Conservation (phyloP, 805 yeast species). For the Candida michaelii region DNA sequence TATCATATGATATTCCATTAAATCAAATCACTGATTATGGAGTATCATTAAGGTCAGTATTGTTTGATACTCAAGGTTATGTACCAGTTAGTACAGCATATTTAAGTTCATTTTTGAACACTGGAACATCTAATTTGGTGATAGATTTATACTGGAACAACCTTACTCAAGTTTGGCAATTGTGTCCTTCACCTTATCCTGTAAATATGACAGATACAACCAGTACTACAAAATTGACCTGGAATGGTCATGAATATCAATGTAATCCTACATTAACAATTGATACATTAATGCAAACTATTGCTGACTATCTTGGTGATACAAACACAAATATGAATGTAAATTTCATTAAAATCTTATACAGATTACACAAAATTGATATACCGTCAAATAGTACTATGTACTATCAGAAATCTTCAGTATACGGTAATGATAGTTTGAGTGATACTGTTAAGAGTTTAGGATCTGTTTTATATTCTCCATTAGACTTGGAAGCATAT, state of each 20-base stretch:
- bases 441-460: constrained; percentile 22
- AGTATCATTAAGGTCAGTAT: constrained; percentile 25
- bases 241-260: constrained; percentile 26
- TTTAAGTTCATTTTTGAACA: constrained; percentile 29
- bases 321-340: constrained; percentile 37
- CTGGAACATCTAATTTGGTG: constrained; percentile 48
- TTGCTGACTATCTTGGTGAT: constrained; percentile 19
- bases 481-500: constrained; percentile 21
- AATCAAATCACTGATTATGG: constrained; percentile 36
- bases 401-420: constrained; percentile 8
- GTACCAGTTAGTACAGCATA: constrained; percentile 16
- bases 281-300: constrained; percentile 19
- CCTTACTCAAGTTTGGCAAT: constrained; percentile 45
- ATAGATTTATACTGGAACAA: constrained; percentile 61
- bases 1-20: constrained; percentile 28
- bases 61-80: constrained; percentile 35
- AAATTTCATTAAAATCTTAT: constrained; percentile 30
- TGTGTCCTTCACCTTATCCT: constrained; percentile 51
- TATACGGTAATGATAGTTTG: constrained; percentile 31
- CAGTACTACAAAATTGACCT: constrained; percentile 15
- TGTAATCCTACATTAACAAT: constrained; percentile 33
- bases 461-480: constrained; percentile 26
- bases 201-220: constrained; percentile 20
- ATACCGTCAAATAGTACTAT: constrained; percentile 12
- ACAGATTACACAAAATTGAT: constrained; percentile 9